Evolutionary conservation across 805 yeast genomes (phyloP), one percentile per base, ranked within the genome.

Genomic region (Kodamaea kaohsiungensis): DNA sequence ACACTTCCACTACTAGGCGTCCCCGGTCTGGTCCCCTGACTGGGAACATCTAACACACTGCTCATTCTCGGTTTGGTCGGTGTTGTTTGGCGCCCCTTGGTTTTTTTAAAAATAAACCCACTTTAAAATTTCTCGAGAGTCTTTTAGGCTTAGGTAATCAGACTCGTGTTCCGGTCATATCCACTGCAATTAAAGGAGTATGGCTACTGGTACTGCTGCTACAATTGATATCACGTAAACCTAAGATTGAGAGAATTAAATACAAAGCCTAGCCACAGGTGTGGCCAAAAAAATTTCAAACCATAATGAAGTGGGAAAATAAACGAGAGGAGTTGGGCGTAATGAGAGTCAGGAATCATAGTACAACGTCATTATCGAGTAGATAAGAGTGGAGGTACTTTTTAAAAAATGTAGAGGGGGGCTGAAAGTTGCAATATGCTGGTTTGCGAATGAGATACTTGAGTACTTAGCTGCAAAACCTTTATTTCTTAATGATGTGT

Each of bases 1-100:
- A 17, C 39, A 6, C 37, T 22, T 12, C 22, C 43, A n/a, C 48
- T 43, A 37, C 48, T 47, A 16, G 59, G 61, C 22, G 61, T 58
- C 35, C 54, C 52, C 39, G 58, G 57, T 16, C 57, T 54, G 37
- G 53, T 46, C 18, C 49, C 43, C 6, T 37, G 22, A 40, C 39
- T 39, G 7, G 53, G 45, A 15, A 13, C 40, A 25, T 45, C 27
- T 27, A 37, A n/a, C 18, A 37, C 38, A 27, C 39, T 33, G 22
- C 16, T 51, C 40, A 37, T 50, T n/a, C 40, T 50, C 38, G 48
- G 35, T 48, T n/a, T 18, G 17, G 40, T 40, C 45, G 35, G 35
- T 30, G 35, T 30, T 30, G 35, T 30, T 30, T 30, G 35, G 35
- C 35, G 45, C 48, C 53, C 53, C 53, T 43, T 48, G 35, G 43